Evolutionary conservation across 345 rosid species (phyloP), one percentile per base, ranked within the genome.

Genomic region (Euphorbia tirucalli): DNA sequence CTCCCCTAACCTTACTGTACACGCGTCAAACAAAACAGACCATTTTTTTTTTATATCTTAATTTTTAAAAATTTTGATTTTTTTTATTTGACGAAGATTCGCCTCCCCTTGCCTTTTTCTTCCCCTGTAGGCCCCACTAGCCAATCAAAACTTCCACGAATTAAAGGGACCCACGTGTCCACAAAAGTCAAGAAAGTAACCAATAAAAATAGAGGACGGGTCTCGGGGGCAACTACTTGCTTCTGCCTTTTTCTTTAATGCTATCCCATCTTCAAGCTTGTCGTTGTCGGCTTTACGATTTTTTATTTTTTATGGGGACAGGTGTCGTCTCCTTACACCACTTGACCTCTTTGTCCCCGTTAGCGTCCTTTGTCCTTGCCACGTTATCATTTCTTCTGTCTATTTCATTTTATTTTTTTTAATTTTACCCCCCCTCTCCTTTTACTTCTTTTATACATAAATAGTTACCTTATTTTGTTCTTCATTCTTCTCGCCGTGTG

Each of bases 131-230:
- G 30, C 73, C 87, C 83, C 82, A 31, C 75, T 77, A 72, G 57
- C 80, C 77, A 76, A 78, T 74, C 77, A 73, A 78, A 68, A 73
- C 61, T 57, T 79, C 74, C 74, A 74, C 80, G 73, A 75, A 71
- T 73, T 31, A 67, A 2, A 3, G 77, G 86, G 86, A 0, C 89
- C 89, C 82, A 79, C 82, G 85, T 75, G 83, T 68, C 68, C 37
- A 35, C 5, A n/a, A 67, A 73, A 65, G 86, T 85, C 86, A 83
- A 81, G 85, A 81, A 85, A 77, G 83, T 7, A 73, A 27, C 89
- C 85, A 85, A 85, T 83, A 3, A 44, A 74, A 77, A 78, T 56
- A 77, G 83, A 81, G 86, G 57, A 58, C 56, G 72, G 76, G 65
- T 78, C 78, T 61, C 44, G 10, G 46, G 74, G 80, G 80, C 75